Percentiles rank a stretch among this genome's conserved stretches.
Conservation (phyloP, 106 monocot genomes). For the Alisma plantagoaquatica region DNA sequence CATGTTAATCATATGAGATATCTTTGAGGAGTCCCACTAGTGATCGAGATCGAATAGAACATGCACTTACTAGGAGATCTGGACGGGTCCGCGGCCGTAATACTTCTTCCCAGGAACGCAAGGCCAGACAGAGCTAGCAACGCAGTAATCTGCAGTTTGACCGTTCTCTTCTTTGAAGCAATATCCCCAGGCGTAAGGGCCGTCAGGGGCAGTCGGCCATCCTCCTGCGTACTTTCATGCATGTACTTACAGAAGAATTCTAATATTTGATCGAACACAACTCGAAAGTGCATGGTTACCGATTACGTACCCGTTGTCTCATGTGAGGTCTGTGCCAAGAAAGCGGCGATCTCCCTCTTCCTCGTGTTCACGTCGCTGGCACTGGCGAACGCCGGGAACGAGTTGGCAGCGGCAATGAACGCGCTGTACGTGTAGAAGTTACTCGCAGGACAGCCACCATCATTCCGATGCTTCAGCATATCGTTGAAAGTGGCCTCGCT, state of each 20-base stretch:
- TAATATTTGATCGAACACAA: background rate
- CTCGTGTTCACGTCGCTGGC: conserved; percentile 2
- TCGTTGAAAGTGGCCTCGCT: conserved; percentile 4
- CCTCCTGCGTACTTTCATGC: conserved; percentile 1
- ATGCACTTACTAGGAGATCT: conserved; percentile 5
- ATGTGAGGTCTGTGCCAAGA: conserved; percentile 8
- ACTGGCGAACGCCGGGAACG: conserved; percentile 6
- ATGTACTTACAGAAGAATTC: background rate
- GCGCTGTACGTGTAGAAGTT: conserved; percentile 11
- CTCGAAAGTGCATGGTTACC: background rate
- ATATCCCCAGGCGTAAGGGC: conserved; percentile 12
- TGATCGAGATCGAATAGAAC: too few relatives aligned
- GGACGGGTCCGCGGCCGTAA: too few relatives aligned
- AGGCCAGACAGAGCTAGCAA: too few relatives aligned
- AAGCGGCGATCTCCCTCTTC: conserved; percentile 9
- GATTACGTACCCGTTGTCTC: background rate
- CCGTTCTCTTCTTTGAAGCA: too few relatives aligned
- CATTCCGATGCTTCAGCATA: conserved; percentile 12
- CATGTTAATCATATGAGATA: too few relatives aligned
- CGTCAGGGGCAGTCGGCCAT: conserved; percentile 13
- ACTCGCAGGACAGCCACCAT: conserved; percentile 6
- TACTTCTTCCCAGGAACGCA: conserved; percentile 10
- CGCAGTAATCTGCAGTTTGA: too few relatives aligned
- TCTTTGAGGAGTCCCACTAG: too few relatives aligned
- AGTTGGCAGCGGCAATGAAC: conserved; percentile 2